phyloP scores from a whole-genome alignment of 2,329 filamentous ascomycete genomes.

The Stagonosporopsis vannaccii region DNA sequence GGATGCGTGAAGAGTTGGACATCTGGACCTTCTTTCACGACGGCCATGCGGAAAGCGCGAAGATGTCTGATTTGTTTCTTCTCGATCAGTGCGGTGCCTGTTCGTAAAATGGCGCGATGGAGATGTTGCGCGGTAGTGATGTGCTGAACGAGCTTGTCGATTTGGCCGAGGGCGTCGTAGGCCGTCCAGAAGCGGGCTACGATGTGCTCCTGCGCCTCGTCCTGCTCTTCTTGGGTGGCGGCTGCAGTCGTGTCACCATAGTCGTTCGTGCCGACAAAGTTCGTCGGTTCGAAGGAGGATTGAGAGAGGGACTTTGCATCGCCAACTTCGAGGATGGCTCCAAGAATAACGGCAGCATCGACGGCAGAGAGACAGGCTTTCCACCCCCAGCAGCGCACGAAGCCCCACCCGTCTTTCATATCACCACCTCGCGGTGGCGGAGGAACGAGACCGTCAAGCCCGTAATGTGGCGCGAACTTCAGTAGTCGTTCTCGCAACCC shows the following conservation, averaged over 20 bases:
- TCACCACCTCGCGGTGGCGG: conserved; percentile 68
- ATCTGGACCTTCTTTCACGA: conserved; percentile 94
- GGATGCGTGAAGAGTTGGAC: conserved; percentile 92
- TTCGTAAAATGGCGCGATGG: conserved; percentile 90
- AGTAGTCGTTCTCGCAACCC: conserved; percentile 84
- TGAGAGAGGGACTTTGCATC: conserved; percentile 56
- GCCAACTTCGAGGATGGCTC: conserved; percentile 91
- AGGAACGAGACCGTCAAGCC: conserved; percentile 91
- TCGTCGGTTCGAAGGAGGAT: conserved; percentile 42
- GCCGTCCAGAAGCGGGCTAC: conserved; percentile 65
- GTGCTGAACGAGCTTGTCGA: conserved; percentile 77
- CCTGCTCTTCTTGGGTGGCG: conserved; percentile 30
- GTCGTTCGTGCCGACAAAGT: conserved; percentile 38
- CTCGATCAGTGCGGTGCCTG: conserved; percentile 86
- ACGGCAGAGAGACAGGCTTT: conserved; percentile 91
- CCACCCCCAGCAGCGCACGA: conserved; percentile 98
- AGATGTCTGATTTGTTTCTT: conserved; percentile 95
- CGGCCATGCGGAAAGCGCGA: conserved; percentile 90
- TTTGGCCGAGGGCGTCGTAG: conserved; percentile 61
- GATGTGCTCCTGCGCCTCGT: conserved; percentile 54
- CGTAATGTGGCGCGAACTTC: conserved; percentile 92
- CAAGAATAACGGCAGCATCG: conserved; percentile 91
- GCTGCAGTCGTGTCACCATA: conserved; percentile 33
- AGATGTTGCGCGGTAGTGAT: conserved; percentile 87
- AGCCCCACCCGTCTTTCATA: conserved; percentile 92